These are phyloP conservation scores for Trichosporon sp. DNA, from an alignment of 1,284 basidiomycete species.

Conservation along the genomic window DNA sequence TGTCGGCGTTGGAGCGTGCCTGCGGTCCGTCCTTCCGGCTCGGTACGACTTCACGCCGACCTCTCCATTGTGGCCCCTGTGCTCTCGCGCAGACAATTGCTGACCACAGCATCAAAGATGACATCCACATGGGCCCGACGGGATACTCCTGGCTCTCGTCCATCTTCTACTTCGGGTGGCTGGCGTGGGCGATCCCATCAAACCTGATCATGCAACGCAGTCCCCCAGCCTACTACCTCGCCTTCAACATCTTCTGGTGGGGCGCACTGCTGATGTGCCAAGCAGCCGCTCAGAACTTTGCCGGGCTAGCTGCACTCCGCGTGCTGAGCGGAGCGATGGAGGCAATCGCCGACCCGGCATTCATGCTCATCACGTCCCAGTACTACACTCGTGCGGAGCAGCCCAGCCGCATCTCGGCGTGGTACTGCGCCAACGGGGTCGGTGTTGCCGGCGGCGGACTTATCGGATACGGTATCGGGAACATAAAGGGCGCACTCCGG, in stretches of 20 bases:
- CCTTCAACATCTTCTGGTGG: slow-evolving; percentile 52
- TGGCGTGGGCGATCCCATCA: slow-evolving; percentile 52
- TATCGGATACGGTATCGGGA: slow-evolving; percentile 35
- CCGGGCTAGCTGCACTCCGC: slow-evolving; percentile 48
- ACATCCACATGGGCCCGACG: slow-evolving; percentile 35
- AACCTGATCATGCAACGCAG: slow-evolving; percentile 52
- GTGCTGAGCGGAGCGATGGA: slow-evolving; percentile 50
- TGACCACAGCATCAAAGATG: slow-evolving; percentile 33
- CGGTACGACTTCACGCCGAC: neutral
- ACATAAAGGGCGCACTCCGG: slow-evolving; percentile 45
- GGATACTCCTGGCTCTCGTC: slow-evolving; percentile 46
- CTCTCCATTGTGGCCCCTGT: no score
- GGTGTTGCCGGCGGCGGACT: slow-evolving; percentile 44
- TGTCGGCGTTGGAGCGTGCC: neutral
- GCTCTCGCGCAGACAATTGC: neutral
- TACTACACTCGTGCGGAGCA: slow-evolving; percentile 46
- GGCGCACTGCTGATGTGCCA: slow-evolving; percentile 48
- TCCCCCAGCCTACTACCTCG: slow-evolving; percentile 51
- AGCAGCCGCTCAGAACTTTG: slow-evolving; percentile 50
- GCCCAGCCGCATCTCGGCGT: slow-evolving; percentile 39
- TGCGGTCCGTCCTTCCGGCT: neutral
- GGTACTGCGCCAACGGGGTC: slow-evolving; percentile 47
- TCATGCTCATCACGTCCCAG: slow-evolving; percentile 41
- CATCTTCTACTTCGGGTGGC: slow-evolving; percentile 53
- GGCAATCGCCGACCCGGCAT: slow-evolving; percentile 48